phyloP scores from a whole-genome alignment of 345 rosid genomes.

The Acer campestre region DNA sequence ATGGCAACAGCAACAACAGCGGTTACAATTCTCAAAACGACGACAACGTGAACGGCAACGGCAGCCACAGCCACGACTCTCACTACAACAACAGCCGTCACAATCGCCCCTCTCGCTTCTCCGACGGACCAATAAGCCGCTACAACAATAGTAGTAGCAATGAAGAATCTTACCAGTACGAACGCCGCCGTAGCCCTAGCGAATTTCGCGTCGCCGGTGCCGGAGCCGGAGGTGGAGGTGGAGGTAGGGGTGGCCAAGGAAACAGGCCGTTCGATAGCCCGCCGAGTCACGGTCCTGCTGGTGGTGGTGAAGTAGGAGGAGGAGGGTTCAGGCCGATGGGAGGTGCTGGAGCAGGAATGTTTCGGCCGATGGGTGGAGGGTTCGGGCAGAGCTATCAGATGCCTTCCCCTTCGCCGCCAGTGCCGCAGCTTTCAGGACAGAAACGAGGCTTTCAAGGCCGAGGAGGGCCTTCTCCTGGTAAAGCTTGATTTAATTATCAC shows the following conservation, averaged over 20 bases:
- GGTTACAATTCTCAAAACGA: conserved; percentile 20
- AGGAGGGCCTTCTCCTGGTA: conserved; percentile 51
- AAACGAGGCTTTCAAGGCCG: conserved; percentile 63
- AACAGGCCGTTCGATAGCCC: conserved; percentile 64
- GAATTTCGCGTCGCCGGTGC: conserved; percentile 43
- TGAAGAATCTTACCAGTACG: conserved; percentile 38
- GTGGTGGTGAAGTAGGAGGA: conserved; percentile 35
- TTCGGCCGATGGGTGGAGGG: conserved; percentile 42
- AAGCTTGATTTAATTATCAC: conserved; percentile 1
- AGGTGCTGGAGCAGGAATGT: conserved; percentile 32
- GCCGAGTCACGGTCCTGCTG: conserved; percentile 42
- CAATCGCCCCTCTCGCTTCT: conserved; percentile 46
- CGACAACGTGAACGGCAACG: too few relatives aligned
- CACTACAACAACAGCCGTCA: conserved; percentile 35
- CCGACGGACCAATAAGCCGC: conserved; percentile 45
- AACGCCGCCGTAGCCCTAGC: conserved; percentile 70
- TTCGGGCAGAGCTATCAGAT: conserved; percentile 37
- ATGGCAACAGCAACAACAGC: conserved; percentile 34
- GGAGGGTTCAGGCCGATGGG: conserved; percentile 40
- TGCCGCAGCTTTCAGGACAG: conserved; percentile 54
- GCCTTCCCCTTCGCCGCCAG: conserved; percentile 30
- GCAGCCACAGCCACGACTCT: conserved; percentile 34
- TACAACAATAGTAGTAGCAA: conserved; percentile 22
- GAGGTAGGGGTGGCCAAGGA: conserved; percentile 32
- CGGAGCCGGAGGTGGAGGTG: conserved; percentile 34